Evolutionary conservation across 768 basidiomycete genomes (phyloP).

Genomic region (Dacryopinax primogenitus): DNA sequence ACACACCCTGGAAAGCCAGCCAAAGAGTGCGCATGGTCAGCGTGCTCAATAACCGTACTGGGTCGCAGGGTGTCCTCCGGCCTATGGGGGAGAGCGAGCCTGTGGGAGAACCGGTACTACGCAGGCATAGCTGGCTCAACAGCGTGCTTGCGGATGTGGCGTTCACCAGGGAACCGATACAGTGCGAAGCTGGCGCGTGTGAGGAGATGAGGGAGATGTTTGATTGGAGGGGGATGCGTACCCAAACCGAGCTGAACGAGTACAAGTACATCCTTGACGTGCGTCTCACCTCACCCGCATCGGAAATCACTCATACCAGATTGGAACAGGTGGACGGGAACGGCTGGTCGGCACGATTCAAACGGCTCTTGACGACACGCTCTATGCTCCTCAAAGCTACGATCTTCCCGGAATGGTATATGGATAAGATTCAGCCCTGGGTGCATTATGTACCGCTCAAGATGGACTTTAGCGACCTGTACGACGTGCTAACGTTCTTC

Average conservation of each 20-base stretch:
- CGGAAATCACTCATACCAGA: not conserved
- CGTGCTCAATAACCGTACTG: not conserved
- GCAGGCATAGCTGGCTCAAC: constrained; percentile 16
- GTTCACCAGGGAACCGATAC: constrained; percentile 24
- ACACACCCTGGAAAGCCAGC: constrained; percentile 21
- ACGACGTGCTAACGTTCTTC: constrained; percentile 28
- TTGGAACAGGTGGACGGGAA: constrained; percentile 23
- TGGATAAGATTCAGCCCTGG: constrained; percentile 6
- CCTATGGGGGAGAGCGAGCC: not conserved
- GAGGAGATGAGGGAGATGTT: constrained; percentile 17
- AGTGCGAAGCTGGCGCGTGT: constrained; percentile 21
- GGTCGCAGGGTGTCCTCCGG: not conserved
- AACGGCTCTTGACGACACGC: constrained; percentile 26
- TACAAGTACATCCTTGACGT: constrained; percentile 27
- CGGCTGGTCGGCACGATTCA: constrained; percentile 29
- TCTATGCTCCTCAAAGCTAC: constrained; percentile 26
- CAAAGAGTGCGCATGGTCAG: constrained; percentile 21
- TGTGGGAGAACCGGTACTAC: not conserved
- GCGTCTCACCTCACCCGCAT: constrained; percentile 12
- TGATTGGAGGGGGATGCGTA: constrained; percentile 18
- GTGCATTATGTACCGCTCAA: constrained; percentile 28
- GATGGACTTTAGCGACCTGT: constrained; percentile 29
- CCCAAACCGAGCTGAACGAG: constrained; percentile 21
- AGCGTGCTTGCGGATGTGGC: constrained; percentile 22
- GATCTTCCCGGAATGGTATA: constrained; percentile 21